These are phyloP conservation scores for Reticulascus tulasneorum DNA, from an alignment of 2,329 filamentous ascomycete genomes.

Conservation along the genomic window DNA sequence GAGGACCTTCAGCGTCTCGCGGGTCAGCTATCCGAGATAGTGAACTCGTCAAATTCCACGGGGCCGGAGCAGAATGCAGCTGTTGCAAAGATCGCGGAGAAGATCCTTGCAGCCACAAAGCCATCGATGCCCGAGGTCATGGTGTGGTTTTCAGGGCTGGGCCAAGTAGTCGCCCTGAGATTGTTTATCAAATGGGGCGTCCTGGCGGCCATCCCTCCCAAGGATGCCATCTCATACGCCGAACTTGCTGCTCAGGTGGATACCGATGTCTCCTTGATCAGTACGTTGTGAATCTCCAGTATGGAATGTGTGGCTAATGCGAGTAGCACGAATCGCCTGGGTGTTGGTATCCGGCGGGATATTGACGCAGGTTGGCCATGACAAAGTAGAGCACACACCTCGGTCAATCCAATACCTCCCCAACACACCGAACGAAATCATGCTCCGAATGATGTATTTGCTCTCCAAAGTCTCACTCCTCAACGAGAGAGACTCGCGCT, in stretches of 20 bases:
- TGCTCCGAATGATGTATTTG: constrained; percentile 13
- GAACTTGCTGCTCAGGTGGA: constrained; percentile 23
- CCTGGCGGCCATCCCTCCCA: constrained; percentile 25
- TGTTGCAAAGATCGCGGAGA: constrained; percentile 4
- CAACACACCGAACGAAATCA: constrained; percentile 7
- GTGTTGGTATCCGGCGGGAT: constrained; percentile 16
- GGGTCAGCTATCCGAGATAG: constrained; percentile 2
- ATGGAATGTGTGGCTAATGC: not conserved
- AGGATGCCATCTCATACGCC: constrained; percentile 20
- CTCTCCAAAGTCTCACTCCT: too few species aligned
- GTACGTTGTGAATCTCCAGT: constrained; percentile 7
- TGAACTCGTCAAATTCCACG: not conserved
- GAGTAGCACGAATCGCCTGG: constrained; percentile 16
- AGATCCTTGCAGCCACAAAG: constrained; percentile 4
- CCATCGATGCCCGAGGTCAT: constrained; percentile 8
- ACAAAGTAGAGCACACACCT: constrained; percentile 19
- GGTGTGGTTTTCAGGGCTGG: not conserved
- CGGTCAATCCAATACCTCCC: constrained; percentile 15
- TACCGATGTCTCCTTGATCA: constrained; percentile 22
- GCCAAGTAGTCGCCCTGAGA: constrained; percentile 8
- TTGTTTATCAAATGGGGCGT: constrained; percentile 27
- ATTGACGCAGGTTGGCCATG: constrained; percentile 14
- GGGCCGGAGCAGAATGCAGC: constrained; percentile 4
- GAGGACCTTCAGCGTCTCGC: not conserved
- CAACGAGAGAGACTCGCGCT: too few species aligned